Evolutionary conservation across 164 flowering plant species (phyloP).

Genomic region (Nymphaea colorata): DNA sequence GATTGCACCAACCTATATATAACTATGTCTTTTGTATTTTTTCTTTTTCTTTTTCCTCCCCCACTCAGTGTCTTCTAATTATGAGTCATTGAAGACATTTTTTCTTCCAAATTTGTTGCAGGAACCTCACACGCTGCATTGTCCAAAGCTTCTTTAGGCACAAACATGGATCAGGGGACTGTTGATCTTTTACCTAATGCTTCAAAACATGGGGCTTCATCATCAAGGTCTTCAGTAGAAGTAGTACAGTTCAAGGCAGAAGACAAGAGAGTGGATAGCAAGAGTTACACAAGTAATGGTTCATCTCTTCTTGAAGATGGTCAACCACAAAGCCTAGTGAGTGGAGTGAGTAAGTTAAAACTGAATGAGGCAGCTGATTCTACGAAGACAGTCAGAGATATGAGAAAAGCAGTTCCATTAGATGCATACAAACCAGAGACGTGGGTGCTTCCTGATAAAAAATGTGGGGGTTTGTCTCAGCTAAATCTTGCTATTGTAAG

Average conservation of each 20-base stretch:
- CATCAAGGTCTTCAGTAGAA: constrained; percentile 13
- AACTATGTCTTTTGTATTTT: too few species aligned
- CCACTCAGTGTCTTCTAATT: too few species aligned
- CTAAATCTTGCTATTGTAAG: constrained; percentile 94
- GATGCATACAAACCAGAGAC: constrained; percentile 52
- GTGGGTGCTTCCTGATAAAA: constrained; percentile 67
- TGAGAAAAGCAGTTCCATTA: constrained; percentile 15
- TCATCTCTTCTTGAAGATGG: constrained; percentile 16
- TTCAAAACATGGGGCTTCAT: constrained; percentile 13
- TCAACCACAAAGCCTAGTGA: constrained; percentile 15
- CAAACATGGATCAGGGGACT: constrained; percentile 1
- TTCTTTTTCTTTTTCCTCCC: too few species aligned
- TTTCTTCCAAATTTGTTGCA: constrained; percentile 12
- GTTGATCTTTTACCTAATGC: constrained; percentile 11
- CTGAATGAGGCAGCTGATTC: constrained; percentile 24
- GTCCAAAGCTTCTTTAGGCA: constrained; percentile 16
- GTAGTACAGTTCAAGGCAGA: constrained; percentile 13
- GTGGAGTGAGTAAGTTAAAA: constrained; percentile 21
- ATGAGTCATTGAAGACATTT: too few species aligned
- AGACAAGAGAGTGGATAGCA: constrained; percentile 5
- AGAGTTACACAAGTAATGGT: constrained; percentile 2
- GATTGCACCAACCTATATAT: too few species aligned
- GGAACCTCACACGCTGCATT: constrained; percentile 11
- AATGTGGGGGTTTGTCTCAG: constrained; percentile 37
- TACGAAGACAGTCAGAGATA: constrained; percentile 11